phyloP scores from a whole-genome alignment of 768 basidiomycete species.

The Tricholomella constricta region DNA sequence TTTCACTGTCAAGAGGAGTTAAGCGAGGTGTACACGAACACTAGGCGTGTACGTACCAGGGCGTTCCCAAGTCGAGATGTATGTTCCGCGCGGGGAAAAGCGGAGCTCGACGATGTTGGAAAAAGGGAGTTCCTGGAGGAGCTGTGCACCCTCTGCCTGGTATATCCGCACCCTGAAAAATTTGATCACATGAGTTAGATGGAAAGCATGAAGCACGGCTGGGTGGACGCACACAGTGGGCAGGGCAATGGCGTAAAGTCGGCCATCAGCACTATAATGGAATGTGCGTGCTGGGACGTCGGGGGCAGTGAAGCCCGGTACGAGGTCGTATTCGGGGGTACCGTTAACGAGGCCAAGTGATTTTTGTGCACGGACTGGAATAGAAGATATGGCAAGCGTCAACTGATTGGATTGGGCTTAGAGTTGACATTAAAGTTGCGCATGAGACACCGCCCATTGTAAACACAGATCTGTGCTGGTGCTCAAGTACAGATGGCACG shows the following conservation, averaged over 20 bases:
- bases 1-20: slow-evolving; percentile 51
- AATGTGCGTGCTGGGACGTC: slow-evolving; percentile 75
- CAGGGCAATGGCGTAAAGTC: slow-evolving; percentile 83
- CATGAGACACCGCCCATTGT: neutral
- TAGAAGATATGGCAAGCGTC: slow-evolving; percentile 7
- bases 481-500: neutral
- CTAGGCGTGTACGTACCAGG: slow-evolving; percentile 49
- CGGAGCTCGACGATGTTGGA: slow-evolving; percentile 80
- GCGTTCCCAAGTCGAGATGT: slow-evolving; percentile 95
- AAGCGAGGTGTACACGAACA: neutral
- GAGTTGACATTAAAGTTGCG: neutral
- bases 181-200: slow-evolving; percentile 10
- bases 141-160: slow-evolving; percentile 70
- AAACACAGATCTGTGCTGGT: neutral
- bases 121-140: slow-evolving; percentile 74
- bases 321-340: slow-evolving; percentile 69
- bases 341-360: slow-evolving; percentile 83
- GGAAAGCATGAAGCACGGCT: neutral
- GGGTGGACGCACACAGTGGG: slow-evolving; percentile 61
- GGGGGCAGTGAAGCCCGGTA: slow-evolving; percentile 65
- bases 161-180: slow-evolving; percentile 68
- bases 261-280: slow-evolving; percentile 84
- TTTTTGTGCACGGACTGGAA: slow-evolving; percentile 92
- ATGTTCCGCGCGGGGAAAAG: slow-evolving; percentile 93
- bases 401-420: slow-evolving; percentile 17